Evolutionary conservation across 129 eudicot genomes (phyloP).

Genomic region (Centella asiatica): DNA sequence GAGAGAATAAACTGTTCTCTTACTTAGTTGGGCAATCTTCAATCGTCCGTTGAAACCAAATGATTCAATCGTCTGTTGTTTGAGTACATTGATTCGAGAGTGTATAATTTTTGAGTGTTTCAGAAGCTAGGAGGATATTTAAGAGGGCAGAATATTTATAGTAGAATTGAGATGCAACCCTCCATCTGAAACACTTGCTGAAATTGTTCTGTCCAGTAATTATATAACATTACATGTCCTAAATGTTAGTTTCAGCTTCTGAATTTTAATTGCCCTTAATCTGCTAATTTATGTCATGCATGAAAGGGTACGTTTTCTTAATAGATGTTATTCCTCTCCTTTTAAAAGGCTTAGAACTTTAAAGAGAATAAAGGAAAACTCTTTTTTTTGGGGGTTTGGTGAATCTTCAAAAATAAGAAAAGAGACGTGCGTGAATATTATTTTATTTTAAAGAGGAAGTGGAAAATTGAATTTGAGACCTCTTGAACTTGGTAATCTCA

Average conservation of each 20-base stretch:
- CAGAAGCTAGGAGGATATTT: constrained; percentile 18
- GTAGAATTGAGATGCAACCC: neutral
- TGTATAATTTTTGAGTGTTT: constrained; percentile 37
- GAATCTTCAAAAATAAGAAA: no score
- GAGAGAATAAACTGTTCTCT: neutral
- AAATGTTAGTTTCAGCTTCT: neutral
- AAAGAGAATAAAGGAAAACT: no score
- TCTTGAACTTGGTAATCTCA: no score
- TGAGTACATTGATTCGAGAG: constrained; percentile 4
- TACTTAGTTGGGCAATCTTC: neutral
- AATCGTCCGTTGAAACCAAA: neutral
- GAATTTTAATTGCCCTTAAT: neutral
- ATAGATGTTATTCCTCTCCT: no score
- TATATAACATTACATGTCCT: neutral
- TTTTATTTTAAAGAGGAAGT: no score
- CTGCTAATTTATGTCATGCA: neutral
- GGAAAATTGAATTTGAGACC: no score
- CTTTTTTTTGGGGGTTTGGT: no score
- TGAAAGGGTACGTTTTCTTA: no score
- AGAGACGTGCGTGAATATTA: no score
- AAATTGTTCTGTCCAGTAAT: neutral
- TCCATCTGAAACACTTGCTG: constrained; percentile 3
- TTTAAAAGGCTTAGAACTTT: no score
- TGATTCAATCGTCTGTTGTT: neutral
- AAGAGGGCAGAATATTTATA: neutral